Evolutionary conservation across 192 early-diverging fungal species (phyloP).

Genomic region (Coemansia sp.): DNA sequence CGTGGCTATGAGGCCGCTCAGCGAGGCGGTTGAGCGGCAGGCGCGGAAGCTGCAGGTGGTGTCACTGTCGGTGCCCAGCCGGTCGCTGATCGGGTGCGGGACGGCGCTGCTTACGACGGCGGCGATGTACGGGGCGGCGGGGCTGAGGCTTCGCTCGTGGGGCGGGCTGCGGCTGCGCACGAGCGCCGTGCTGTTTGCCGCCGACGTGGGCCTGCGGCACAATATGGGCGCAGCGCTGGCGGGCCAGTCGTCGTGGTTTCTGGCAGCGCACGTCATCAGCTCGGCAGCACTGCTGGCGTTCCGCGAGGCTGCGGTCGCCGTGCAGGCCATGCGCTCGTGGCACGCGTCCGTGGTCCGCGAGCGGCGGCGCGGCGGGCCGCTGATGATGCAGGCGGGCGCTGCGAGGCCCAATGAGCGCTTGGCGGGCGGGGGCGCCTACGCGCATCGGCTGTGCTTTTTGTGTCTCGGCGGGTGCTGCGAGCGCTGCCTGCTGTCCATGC

Average conservation of each 20-base stretch:
- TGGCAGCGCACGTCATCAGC: slow-evolving; percentile 32
- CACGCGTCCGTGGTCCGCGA: slow-evolving; percentile 40
- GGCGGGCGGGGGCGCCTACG: slow-evolving; percentile 9
- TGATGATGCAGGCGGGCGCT: slow-evolving; percentile 1
- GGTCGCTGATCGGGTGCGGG: not conserved
- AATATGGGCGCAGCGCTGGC: slow-evolving; percentile 5
- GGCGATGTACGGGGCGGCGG: not conserved
- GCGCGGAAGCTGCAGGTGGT: slow-evolving; percentile 14
- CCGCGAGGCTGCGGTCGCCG: slow-evolving; percentile 31
- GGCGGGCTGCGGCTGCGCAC: not conserved
- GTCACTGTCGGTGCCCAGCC: no score
- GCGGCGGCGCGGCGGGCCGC: slow-evolving; percentile 29
- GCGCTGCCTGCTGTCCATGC: slow-evolving; percentile 51
- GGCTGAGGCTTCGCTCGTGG: not conserved
- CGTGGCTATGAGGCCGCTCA: not conserved
- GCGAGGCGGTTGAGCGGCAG: slow-evolving; percentile 11
- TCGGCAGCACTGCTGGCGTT: slow-evolving; percentile 19
- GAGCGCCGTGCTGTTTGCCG: not conserved
- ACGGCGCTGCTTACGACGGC: not conserved
- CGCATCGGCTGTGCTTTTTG: slow-evolving; percentile 49
- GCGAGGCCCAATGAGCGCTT: not conserved
- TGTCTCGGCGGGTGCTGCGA: slow-evolving; percentile 51
- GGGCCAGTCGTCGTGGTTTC: slow-evolving; percentile 4
- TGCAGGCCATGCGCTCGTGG: slow-evolving; percentile 48
- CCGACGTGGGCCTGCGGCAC: not conserved